phyloP scores from a whole-genome alignment of 352 stramenopile species.

The Globisporangium megalacanthum region DNA sequence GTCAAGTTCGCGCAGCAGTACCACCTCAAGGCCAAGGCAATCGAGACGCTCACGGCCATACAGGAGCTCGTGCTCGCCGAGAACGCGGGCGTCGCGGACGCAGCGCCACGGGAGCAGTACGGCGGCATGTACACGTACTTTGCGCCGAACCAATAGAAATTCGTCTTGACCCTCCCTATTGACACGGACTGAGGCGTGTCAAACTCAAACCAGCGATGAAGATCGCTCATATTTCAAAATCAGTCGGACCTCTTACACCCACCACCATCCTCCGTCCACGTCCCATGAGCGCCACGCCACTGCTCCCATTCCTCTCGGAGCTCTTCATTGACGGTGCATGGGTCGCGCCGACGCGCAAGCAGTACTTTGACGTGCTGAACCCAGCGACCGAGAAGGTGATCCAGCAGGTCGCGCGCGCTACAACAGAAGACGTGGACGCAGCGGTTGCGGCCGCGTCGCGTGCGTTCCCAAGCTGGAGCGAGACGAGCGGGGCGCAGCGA shows the following conservation, averaged over 20 bases:
- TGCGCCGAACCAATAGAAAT: conserved; percentile 18
- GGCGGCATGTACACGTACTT: conserved; percentile 61
- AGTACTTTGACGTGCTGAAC: conserved; percentile 61
- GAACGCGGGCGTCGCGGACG: conserved; percentile 28
- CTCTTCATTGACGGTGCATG: conserved; percentile 61
- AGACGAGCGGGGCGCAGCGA: conserved; percentile 39
- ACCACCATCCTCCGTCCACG: not conserved
- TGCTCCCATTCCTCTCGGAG: conserved; percentile 35
- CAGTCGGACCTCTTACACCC: not conserved
- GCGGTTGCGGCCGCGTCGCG: conserved; percentile 40
- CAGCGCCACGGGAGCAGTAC: conserved; percentile 35
- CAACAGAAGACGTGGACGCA: conserved; percentile 36
- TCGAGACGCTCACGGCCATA: conserved; percentile 44
- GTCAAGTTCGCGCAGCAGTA: conserved; percentile 61
- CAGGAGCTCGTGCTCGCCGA: conserved; percentile 26
- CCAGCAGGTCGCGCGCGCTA: conserved; percentile 39
- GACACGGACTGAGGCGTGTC: not conserved
- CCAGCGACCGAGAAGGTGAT: conserved; percentile 45
- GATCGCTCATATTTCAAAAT: not conserved
- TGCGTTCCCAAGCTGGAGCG: conserved; percentile 41
- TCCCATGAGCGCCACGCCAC: conserved; percentile 1
- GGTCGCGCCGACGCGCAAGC: conserved; percentile 29
- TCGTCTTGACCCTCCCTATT: not conserved
- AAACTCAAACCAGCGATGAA: not conserved
- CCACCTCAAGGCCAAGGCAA: conserved; percentile 43